Evolutionary conservation across 495 filamentous ascomycete genomes (phyloP).

Genomic region (Venustampulla echinocandica): DNA sequence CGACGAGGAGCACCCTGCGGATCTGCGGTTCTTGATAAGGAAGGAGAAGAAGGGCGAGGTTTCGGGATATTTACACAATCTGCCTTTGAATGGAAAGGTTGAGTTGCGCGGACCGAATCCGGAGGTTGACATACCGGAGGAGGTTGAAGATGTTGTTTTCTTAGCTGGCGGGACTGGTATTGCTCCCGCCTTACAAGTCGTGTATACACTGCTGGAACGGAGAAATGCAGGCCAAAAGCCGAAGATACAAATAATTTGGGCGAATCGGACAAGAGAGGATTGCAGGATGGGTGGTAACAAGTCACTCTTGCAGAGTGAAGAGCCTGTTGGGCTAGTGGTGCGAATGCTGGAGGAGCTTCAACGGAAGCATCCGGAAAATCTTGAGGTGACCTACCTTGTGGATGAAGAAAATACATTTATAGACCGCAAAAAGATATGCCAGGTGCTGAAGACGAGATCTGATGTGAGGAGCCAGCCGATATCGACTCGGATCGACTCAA

Average conservation of each 20-base stretch:
- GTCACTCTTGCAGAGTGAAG: conserved; percentile 19
- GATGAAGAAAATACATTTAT: conserved; percentile 69
- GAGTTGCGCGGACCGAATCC: conserved; percentile 70
- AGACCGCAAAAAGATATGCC: conserved; percentile 36
- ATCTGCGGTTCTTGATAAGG: conserved; percentile 47
- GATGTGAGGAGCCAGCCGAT: conserved; percentile 13
- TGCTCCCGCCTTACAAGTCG: conserved; percentile 78
- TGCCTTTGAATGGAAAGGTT: conserved; percentile 51
- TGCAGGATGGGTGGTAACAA: conserved; percentile 36
- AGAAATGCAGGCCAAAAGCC: conserved; percentile 19
- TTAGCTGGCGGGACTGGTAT: conserved; percentile 92
- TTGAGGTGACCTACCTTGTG: conserved; percentile 63
- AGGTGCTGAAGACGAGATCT: conserved; percentile 17
- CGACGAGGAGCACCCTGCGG: conserved; percentile 23
- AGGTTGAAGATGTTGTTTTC: conserved; percentile 52
- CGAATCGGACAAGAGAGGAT: conserved; percentile 50
- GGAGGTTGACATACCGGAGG: conserved; percentile 53
- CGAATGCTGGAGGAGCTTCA: conserved; percentile 53
- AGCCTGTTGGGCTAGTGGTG: conserved; percentile 35
- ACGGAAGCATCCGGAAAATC: conserved; percentile 39
- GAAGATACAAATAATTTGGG: conserved; percentile 58
- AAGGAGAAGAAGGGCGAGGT: conserved; percentile 49
- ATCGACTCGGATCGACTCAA: conserved; percentile 19
- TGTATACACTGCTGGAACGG: conserved; percentile 44
- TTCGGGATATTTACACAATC: conserved; percentile 41